Base-by-base conservation (phyloP, 2,329 filamentous ascomycete genomes). In the Fusarium albosuccineum region DNA sequence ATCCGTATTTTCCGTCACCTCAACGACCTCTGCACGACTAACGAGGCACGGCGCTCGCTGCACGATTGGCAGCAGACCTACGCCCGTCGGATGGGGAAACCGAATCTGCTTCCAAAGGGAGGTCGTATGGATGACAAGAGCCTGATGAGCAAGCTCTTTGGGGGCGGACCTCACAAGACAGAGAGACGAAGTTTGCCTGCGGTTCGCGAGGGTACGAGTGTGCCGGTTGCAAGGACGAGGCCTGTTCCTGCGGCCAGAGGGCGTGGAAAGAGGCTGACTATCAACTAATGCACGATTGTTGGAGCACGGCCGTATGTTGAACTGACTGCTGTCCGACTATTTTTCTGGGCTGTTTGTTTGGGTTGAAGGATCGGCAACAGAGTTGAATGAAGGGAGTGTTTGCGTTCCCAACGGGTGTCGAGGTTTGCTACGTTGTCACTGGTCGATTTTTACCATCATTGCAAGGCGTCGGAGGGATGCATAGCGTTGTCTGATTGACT, bases 21-120 rank as follows among this genome's bases (percentile, higher is more conserved):
- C 0, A 80, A 84, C 40, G 71, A 76, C 0, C 73, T 82, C 13
- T 89, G 86, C 61, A 70, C 73, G 9, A 87, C 83, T 0, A 70
- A 70, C 3, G 83, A 84, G 49, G 85, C 87, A 1, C 80, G 76
- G n/a, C 70, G 75, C 6, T 80, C 86, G 33, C 74, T 89, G 3
- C 77, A 77, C 30, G 67, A 74, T 5, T 89, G 85, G 81, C 85
- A 86, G 72, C 78, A 83, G 60, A 65, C 62, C 4, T 88, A 84
- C 68, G 85, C 85, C 29, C 78, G 81, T 8, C 77, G 72, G 4
- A 65, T 72, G 44, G 73, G 76, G 9, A 77, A 79, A n/a, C 73
- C 78, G 3, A 66, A 64, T 13, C 74, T 86, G 6, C 76, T 86
- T 0, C 82, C 84, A 0, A 60, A 69, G 2, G 80, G 80, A 7